Evolutionary conservation across 2,329 filamentous ascomycete genomes (phyloP), one percentile per base, ranked within the genome.

Genomic region (Metarhizium brunneum): DNA sequence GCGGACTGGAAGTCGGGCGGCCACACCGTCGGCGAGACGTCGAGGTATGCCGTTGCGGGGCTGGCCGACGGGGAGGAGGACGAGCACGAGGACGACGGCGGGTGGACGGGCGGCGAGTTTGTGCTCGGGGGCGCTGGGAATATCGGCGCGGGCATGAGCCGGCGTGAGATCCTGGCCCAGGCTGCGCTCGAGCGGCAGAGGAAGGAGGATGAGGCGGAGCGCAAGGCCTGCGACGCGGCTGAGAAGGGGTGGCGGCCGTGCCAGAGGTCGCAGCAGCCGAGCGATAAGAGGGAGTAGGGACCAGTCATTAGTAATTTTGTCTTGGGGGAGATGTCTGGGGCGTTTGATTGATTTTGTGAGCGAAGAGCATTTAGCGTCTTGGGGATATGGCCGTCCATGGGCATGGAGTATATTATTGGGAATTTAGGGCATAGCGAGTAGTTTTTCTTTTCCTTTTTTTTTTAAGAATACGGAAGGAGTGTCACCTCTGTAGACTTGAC

Each of bases 1-100:
- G 87, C 82, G 16, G 91, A 96, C 73, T 95, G 88, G 85, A 86
- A 78, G 65, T 78, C 79, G 29, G 84, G 85, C 0, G 92, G 92
- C 0, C 74, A 79, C 53, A 82, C 77, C 5, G 70, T 92, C 2
- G 84, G 83, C 75, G 73, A 87, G 76, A 69, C 83, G 75, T 77
- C 83, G 73, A 70, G 79, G 71, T 81, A 79, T 47, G 78, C 82
- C 61, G 75, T 78, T 58, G 75, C 78, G 35, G 76, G 74, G 16
- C 66, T 67, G 54, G 68, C 71, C 18, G 76, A 73, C 3, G 79
- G 76, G 13, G 73, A 73, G 47, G 81, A 79, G 7, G 80, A 77
- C 50, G 74, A 80, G 25, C 73, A 79, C 40, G 76, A 86, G 60
- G 87, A 91, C 65, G 81, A 87, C 61, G 86, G 87, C 3, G 88